Percentiles rank a stretch among this genome's conserved stretches.
Conservation (phyloP, 768 basidiomycete genomes). For the Russula compacta region DNA sequence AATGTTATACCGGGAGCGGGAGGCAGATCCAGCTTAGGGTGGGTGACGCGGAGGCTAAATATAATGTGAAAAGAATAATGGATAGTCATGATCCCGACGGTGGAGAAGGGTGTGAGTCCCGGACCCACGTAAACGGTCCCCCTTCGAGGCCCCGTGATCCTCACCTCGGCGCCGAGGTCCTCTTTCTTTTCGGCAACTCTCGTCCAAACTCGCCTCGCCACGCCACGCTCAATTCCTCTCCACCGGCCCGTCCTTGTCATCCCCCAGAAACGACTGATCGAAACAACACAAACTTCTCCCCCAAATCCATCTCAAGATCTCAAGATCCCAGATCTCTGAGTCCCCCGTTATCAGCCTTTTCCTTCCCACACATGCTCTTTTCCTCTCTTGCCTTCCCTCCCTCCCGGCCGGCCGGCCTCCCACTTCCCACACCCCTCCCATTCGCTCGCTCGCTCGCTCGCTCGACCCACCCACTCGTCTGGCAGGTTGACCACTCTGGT, state of each 20-base stretch:
- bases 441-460: not conserved
- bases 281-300: slow-evolving; percentile 18
- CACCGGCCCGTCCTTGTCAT: slow-evolving; percentile 28
- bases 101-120: slow-evolving; percentile 31
- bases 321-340: slow-evolving; percentile 13
- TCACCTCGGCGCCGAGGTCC: slow-evolving; percentile 37
- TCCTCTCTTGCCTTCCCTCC: not conserved
- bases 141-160: slow-evolving; percentile 18
- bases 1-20: slow-evolving; percentile 24
- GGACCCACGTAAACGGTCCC: slow-evolving; percentile 17
- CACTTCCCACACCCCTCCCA: not conserved
- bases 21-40: slow-evolving; percentile 23
- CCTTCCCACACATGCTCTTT: slow-evolving; percentile 7
- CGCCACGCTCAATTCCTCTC: slow-evolving; percentile 16
- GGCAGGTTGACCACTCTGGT: not conserved
- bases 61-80: slow-evolving; percentile 25
- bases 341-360: slow-evolving; percentile 20
- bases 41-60: slow-evolving; percentile 27
- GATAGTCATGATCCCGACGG: slow-evolving; percentile 28
- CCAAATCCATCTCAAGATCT: slow-evolving; percentile 22
- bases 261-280: slow-evolving; percentile 22
- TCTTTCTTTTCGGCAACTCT: slow-evolving; percentile 26
- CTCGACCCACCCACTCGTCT: not conserved
- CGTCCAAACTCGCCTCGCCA: slow-evolving; percentile 23
- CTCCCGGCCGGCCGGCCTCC: not conserved